phyloP scores from a whole-genome alignment of 2,329 filamentous ascomycete genomes.

The Samsoniella hepiali region DNA sequence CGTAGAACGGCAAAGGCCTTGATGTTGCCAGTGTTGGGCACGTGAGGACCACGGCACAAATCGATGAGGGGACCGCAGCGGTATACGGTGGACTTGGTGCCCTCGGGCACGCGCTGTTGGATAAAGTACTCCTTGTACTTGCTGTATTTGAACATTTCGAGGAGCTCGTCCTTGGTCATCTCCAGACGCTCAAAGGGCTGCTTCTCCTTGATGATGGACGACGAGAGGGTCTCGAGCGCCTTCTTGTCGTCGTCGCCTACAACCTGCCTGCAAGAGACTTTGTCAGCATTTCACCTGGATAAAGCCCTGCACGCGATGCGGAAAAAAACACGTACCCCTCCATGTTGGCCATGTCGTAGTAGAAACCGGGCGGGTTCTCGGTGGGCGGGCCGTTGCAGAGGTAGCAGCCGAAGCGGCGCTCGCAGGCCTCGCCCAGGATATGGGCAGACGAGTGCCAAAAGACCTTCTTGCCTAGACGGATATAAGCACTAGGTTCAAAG shows the following conservation, averaged over 20 bases:
- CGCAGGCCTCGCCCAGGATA: slow-evolving; percentile 90
- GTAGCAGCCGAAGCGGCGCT: slow-evolving; percentile 85
- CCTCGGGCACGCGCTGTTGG: slow-evolving; percentile 65
- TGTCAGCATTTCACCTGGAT: slow-evolving; percentile 22
- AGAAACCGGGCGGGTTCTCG: slow-evolving; percentile 74
- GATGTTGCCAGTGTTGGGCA: slow-evolving; percentile 85
- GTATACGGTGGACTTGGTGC: slow-evolving; percentile 90
- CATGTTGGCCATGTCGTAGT: slow-evolving; percentile 85
- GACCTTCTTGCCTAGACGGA: slow-evolving; percentile 70
- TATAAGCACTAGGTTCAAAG: not conserved
- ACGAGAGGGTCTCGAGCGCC: slow-evolving; percentile 74
- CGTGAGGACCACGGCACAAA: slow-evolving; percentile 91
- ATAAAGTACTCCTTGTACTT: slow-evolving; percentile 99
- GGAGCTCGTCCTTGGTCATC: slow-evolving; percentile 83
- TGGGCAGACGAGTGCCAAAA: slow-evolving; percentile 98
- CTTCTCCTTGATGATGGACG: slow-evolving; percentile 91
- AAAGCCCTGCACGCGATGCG: too few relatives aligned
- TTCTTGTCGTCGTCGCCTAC: slow-evolving; percentile 81
- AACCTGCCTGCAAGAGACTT: slow-evolving; percentile 52
- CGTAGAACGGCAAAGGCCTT: slow-evolving; percentile 95
- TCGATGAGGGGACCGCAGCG: slow-evolving; percentile 92
- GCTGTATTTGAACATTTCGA: slow-evolving; percentile 95
- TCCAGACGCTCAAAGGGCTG: slow-evolving; percentile 89
- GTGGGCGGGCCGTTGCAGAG: slow-evolving; percentile 93
- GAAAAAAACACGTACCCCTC: slow-evolving; percentile 28